These are phyloP conservation scores for Neopestalotiopsis clavispora DNA, from an alignment of 2,329 filamentous ascomycete species.

Conservation along the genomic window DNA sequence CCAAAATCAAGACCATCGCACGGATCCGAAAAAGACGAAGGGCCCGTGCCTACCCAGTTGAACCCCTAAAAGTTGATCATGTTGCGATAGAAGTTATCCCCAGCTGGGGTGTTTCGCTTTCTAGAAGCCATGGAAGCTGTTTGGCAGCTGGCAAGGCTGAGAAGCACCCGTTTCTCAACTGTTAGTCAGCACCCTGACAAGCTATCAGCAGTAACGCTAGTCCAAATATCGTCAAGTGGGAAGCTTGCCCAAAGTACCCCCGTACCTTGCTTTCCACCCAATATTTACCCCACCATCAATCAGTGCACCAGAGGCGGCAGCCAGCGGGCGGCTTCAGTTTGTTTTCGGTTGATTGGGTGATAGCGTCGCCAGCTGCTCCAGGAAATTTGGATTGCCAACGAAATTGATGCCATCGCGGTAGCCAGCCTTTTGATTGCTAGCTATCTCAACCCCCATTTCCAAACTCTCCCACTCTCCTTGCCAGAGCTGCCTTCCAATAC, in stretches of 20 bases:
- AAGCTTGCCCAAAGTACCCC: neutral
- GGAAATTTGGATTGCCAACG: constrained; percentile 16
- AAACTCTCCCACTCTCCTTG: neutral
- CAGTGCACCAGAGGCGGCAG: neutral
- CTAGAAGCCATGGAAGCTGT: neutral
- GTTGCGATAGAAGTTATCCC: neutral
- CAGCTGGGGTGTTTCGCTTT: neutral
- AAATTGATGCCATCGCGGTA: constrained; percentile 13
- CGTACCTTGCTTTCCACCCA: neutral
- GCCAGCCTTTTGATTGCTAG: neutral
- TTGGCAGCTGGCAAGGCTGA: too few relatives aligned
- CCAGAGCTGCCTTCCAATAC: neutral
- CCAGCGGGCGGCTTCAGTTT: constrained; percentile 14
- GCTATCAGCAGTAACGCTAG: neutral
- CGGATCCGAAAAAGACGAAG: too few relatives aligned
- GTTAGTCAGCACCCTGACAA: neutral
- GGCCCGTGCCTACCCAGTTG: too few relatives aligned
- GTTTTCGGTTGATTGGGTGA: constrained; percentile 15
- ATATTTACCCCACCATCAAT: constrained; percentile 9
- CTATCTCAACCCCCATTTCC: neutral
- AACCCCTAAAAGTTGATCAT: neutral
- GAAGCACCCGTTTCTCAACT: neutral
- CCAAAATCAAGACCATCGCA: too few relatives aligned
- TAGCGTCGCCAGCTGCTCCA: neutral
- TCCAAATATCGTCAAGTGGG: too few relatives aligned